These are phyloP conservation scores for Erodium trifolium DNA, from an alignment of 441 rosid species.

Conservation along the genomic window DNA sequence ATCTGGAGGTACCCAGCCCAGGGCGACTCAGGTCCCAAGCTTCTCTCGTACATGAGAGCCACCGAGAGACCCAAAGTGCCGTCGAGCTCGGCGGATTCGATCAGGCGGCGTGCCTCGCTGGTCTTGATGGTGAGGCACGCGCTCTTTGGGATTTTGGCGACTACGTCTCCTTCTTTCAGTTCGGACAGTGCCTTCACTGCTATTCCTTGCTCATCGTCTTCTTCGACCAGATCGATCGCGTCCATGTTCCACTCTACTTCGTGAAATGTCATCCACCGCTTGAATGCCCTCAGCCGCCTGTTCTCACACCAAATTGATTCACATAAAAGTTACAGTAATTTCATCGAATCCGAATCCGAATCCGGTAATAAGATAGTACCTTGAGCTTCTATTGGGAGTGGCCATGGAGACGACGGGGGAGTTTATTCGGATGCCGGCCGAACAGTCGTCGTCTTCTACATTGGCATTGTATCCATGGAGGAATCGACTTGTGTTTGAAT, in stretches of 20 bases:
- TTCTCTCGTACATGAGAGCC: slow-evolving; percentile 74
- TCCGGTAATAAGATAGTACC: too few species aligned
- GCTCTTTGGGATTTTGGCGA: slow-evolving; percentile 59
- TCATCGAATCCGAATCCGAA: too few species aligned
- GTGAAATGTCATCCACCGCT: slow-evolving; percentile 70
- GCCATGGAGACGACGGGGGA: too few species aligned
- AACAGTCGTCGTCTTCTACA: too few species aligned
- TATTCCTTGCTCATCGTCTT: slow-evolving; percentile 27
- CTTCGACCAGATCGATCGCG: slow-evolving; percentile 39
- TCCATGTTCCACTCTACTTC: slow-evolving; percentile 51
- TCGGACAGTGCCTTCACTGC: slow-evolving; percentile 50
- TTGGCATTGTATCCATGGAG: too few species aligned
- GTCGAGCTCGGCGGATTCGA: slow-evolving; percentile 47
- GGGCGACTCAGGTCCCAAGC: slow-evolving; percentile 53
- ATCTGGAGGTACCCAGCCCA: slow-evolving; percentile 77
- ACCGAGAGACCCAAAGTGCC: slow-evolving; percentile 62
- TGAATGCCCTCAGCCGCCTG: slow-evolving; percentile 75
- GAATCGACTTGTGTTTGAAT: too few species aligned
- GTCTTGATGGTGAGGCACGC: slow-evolving; percentile 71
- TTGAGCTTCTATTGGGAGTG: too few species aligned
- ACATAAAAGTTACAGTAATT: neutral
- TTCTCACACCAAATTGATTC: neutral
- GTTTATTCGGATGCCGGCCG: too few species aligned
- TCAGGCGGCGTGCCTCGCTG: slow-evolving; percentile 43
- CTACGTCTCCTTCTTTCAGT: slow-evolving; percentile 61